Evolutionary conservation across 495 filamentous ascomycete genomes (phyloP), one percentile per base, ranked within the genome.

Genomic region (Evansstolkia leycettana): DNA sequence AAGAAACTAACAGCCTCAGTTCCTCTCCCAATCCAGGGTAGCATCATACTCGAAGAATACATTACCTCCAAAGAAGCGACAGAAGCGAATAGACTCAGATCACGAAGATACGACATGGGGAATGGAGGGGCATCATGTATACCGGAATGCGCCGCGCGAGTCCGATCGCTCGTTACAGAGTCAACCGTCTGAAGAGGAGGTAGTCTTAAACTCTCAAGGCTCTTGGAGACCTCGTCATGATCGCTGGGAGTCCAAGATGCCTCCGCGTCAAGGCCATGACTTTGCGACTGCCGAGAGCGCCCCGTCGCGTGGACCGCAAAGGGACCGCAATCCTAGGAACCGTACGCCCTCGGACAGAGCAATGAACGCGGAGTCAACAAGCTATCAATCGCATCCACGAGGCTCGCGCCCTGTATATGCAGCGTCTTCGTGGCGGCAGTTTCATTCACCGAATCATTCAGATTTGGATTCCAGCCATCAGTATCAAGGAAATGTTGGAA

Each of bases 31-130:
- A 29, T 29, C 13, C 4, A n/a, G 5, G 3, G 27, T 29, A n/a
- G 27, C 27, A 5, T n/a, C 27, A 3, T 29, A 29, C 27, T n/a
- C 13, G 3, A 29, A 5, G 27, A n/a, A n/a, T n/a, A n/a, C 12
- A n/a, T n/a, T n/a, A 16, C 17, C 30, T 6, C 14, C 17, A 34
- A 34, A 33, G 7, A 51, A 54, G 38, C 23, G 37, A 17, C 30
- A 39, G 15, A 48, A 43, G 39, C 50, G 38, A 11, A 43, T 19
- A 32, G 27, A 31, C 4, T 5, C 10, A 3, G 27, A 29, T 14
- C 10, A n/a, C 12, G 27, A 29, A n/a, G n/a, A n/a, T n/a, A n/a
- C n/a, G n/a, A n/a, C n/a, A n/a, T n/a, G n/a, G n/a, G n/a, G n/a
- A 29, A n/a, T 29, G 11, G 11, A n/a, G 5, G 13, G 13, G 14